Evolutionary conservation across 139 green algal genomes (phyloP), one percentile per base, ranked within the genome.

Genomic region (Closterium sp.): DNA sequence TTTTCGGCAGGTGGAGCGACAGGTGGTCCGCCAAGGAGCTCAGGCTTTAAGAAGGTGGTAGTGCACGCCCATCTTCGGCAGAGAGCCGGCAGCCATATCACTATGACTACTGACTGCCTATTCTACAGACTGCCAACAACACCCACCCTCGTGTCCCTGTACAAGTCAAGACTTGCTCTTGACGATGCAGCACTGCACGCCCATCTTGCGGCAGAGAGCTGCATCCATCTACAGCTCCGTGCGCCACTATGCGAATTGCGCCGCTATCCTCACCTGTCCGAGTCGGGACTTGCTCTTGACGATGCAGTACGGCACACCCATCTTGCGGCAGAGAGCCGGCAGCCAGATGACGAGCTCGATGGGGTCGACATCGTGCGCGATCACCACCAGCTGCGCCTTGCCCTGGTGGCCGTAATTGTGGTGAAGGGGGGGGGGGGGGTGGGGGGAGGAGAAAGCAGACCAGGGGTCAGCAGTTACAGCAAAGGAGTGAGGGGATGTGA

Each of bases 351-450:
- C 43, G 43, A 66, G 43, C 97, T 99, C 98, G 34, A 99, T 97
- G 92, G 98, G 98, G 96, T 99, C 98, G 38, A 99, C 98, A 93
- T 99, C 98, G 91, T 99, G 97, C 6, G 98, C 98, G 90, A 99
- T 99, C 35, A 98, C 96, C 89, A 99, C 97, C 92, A 99, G 96
- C 96, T 98, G 95, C 34, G 98, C 98, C 96, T 99, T 98, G 92
- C 96, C 96, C 89, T 94, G 90, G 10, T 83, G 10, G 64, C 10
- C 10, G 16, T 76, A 30, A n/a, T 12, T 33, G 84, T 33, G n/a
- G n/a, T 8, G 84, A 32, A 12, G 21, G 8, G 28, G 21, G 28
- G 28, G 30, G 12, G 84, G 30, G 9, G 84, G 9, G 30, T n/a
- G 30, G 21, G 28, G 9, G n/a, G 21, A 33, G 84, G 30, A 23